These are phyloP conservation scores for Sphagnum tenellum DNA, from an alignment of 225 moss, liverwort and hornwort genomes.

Conservation along the genomic window DNA sequence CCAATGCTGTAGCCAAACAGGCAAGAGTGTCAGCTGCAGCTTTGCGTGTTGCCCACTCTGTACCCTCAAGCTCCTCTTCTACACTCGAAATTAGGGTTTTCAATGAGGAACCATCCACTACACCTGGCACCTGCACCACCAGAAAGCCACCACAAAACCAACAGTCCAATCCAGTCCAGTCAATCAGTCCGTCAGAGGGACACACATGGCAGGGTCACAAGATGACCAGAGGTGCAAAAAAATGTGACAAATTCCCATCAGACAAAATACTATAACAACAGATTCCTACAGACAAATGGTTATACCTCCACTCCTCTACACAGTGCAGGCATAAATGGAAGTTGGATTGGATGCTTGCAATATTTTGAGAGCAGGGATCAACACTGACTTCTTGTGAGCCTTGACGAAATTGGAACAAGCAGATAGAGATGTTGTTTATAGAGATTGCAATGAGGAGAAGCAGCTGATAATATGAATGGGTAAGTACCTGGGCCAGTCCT, in stretches of 20 bases:
- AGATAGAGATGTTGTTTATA: not conserved
- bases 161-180: not conserved
- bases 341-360: not conserved
- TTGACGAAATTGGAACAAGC: too few relatives aligned
- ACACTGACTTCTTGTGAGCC: too few relatives aligned
- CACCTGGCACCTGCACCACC: conserved; percentile 29
- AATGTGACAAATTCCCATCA: too few relatives aligned
- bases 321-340: too few relatives aligned
- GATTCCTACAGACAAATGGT: too few relatives aligned
- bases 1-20: conserved; percentile 52
- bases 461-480: not conserved
- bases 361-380: too few relatives aligned
- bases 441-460: not conserved
- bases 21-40: conserved; percentile 55
- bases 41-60: conserved; percentile 71
- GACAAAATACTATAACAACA: not conserved
- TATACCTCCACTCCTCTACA: too few relatives aligned
- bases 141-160: not conserved
- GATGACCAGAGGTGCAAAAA: too few relatives aligned
- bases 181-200: not conserved
- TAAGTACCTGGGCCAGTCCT: conserved; percentile 47
- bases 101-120: conserved; percentile 30
- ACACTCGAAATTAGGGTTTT: conserved; percentile 36
- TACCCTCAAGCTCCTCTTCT: conserved; percentile 59
- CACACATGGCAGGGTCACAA: too few relatives aligned